Conservation (phyloP, 192 early-diverging fungal species). For the Gryganskiella cystojenkinii region DNA sequence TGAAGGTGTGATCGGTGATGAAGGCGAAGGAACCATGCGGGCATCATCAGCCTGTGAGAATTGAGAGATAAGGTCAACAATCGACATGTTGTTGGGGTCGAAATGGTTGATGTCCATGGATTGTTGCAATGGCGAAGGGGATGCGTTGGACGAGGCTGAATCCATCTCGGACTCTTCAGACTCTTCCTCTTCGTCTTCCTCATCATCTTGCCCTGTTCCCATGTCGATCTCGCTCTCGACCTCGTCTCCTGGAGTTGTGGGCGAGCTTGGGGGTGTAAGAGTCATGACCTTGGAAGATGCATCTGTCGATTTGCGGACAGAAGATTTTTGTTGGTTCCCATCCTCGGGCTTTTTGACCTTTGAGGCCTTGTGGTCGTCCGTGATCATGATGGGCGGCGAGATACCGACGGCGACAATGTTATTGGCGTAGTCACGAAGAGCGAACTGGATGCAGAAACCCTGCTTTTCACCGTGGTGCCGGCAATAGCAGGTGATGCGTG, state of each 20-base stretch:
- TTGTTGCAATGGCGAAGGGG: conserved; percentile 35
- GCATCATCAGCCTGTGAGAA: conserved; percentile 43
- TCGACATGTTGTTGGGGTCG: conserved; percentile 38
- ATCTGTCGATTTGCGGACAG: conserved; percentile 10
- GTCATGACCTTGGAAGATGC: conserved; percentile 26
- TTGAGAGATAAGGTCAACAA: conserved; percentile 48
- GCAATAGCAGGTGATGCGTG: conserved; percentile 97
- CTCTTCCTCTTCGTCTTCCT: conserved; percentile 33
- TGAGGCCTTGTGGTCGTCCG: conserved; percentile 96
- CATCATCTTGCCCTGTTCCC: conserved; percentile 39
- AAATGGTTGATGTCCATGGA: conserved; percentile 48
- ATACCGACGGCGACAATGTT: conserved; percentile 79
- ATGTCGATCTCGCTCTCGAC: conserved; percentile 48
- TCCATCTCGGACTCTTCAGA: conserved; percentile 43
- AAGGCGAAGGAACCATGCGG: conserved; percentile 45
- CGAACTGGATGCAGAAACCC: conserved; percentile 91
- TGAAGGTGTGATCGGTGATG: conserved; percentile 31
- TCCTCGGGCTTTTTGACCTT: conserved; percentile 63
- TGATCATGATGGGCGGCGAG: conserved; percentile 95
- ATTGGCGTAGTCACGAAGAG: conserved; percentile 74
- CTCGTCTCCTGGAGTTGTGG: conserved; percentile 34
- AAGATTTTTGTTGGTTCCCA: conserved; percentile 11
- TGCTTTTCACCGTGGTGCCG: conserved; percentile 94
- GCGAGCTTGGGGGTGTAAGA: conserved; percentile 49
- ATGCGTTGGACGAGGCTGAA: conserved; percentile 40